Evolutionary conservation across 2,329 filamentous ascomycete species (phyloP).

Genomic region (Calonectria ilicicola): DNA sequence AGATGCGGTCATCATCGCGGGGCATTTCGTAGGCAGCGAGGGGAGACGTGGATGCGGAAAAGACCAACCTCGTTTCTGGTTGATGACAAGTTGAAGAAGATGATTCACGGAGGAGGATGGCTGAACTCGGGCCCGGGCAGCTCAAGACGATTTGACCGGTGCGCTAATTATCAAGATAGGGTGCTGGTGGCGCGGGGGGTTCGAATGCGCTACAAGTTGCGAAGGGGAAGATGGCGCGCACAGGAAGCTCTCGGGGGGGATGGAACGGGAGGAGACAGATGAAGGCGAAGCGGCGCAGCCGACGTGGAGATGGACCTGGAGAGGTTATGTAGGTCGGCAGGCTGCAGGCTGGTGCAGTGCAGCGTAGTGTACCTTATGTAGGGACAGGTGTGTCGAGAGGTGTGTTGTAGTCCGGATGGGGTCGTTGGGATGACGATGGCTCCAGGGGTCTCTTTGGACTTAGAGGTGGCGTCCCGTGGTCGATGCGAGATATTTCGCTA

Average conservation of each 20-base stretch:
- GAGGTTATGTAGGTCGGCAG: conserved; percentile 42
- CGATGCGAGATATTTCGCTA: conserved; percentile 35
- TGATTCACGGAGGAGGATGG: background rate
- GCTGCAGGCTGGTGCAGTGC: conserved; percentile 30
- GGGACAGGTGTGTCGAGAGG: conserved; percentile 30
- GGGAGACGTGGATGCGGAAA: background rate
- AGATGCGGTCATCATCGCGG: conserved; percentile 18
- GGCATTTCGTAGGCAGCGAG: conserved; percentile 15
- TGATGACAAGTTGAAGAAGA: background rate
- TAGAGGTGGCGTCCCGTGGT: conserved; percentile 23
- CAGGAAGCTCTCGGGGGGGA: conserved; percentile 20
- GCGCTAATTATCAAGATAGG: conserved; percentile 37
- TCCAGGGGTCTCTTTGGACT: conserved; percentile 37
- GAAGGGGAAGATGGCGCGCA: conserved; percentile 33
- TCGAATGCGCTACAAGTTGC: conserved; percentile 23
- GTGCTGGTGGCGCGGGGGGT: conserved; percentile 24
- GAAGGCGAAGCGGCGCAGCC: conserved; percentile 35
- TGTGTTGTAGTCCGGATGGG: conserved; percentile 39
- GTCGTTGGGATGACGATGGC: conserved; percentile 42
- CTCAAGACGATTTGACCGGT: conserved; percentile 13
- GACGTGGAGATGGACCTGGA: conserved; percentile 39
- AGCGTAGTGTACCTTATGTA: conserved; percentile 10
- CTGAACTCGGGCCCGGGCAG: background rate
- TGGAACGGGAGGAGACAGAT: conserved; percentile 26
- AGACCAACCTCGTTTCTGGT: conserved; percentile 19